Percentiles rank a stretch among this genome's conserved stretches.
Conservation (phyloP, 805 yeast genomes). For the Pichia deserticola region DNA sequence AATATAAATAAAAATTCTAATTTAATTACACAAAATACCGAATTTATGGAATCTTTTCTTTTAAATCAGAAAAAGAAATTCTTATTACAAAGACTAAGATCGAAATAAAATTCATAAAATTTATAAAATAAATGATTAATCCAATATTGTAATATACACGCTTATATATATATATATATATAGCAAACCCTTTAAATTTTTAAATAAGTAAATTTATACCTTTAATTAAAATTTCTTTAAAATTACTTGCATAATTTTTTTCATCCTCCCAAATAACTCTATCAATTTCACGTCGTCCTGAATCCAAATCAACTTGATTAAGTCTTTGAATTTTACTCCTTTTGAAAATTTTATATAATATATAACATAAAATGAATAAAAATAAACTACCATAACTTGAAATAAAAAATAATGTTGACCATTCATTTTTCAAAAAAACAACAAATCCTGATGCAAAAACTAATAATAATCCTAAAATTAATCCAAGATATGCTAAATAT, state of each 20-base stretch:
- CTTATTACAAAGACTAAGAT: not conserved
- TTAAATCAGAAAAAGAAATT: not conserved
- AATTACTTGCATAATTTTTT: conserved; percentile 26
- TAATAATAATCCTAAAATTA: conserved; percentile 34
- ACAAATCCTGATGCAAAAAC: conserved; percentile 45
- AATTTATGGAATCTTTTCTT: not conserved
- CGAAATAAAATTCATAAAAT: not conserved
- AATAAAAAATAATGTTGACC: conserved; percentile 44
- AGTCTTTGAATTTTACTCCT: conserved; percentile 61
- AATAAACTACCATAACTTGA: conserved; percentile 49
- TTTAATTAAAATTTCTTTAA: conserved; percentile 25
- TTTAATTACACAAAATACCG: not conserved
- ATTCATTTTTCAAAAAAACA: conserved; percentile 39
- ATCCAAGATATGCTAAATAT: conserved; percentile 42
- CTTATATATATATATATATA: not conserved
- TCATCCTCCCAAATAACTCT: conserved; percentile 78
- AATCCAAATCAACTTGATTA: conserved; percentile 72
- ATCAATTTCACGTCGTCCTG: conserved; percentile 81
- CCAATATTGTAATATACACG: too few species aligned
- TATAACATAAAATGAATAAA: conserved; percentile 36
- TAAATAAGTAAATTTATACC: conserved; percentile 17
- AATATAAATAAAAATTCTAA: too few species aligned
- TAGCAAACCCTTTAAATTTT: not conserved
- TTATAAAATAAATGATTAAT: too few species aligned
- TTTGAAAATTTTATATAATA: conserved; percentile 45